phyloP scores from a whole-genome alignment of 192 early-diverging fungal genomes.

The Dissophora ornata region DNA sequence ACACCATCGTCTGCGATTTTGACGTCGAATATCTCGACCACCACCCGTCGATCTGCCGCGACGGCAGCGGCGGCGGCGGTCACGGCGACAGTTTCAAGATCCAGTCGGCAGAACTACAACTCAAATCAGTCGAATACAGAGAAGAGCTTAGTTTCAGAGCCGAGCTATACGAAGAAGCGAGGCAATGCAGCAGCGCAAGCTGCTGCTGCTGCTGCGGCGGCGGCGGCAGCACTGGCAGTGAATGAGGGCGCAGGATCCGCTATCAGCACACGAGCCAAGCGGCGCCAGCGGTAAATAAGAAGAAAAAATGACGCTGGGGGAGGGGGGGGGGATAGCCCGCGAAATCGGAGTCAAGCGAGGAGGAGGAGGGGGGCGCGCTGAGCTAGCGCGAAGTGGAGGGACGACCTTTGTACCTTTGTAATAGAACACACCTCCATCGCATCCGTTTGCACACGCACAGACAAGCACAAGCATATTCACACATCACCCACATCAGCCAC shows the following conservation, averaged over 20 bases:
- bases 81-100: conserved; percentile 23
- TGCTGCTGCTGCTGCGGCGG: conserved; percentile 6
- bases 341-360: no score
- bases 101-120: conserved; percentile 17
- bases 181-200: background rate
- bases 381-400: no score
- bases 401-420: no score
- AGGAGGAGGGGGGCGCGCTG: no score
- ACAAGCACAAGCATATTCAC: no score
- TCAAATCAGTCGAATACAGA: conserved; percentile 12
- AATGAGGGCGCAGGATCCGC: conserved; percentile 4
- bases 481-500: no score
- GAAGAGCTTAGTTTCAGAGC: conserved; percentile 9
- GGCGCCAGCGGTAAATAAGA: conserved; percentile 23
- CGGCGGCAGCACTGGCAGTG: background rate
- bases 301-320: no score
- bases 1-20: conserved; percentile 41
- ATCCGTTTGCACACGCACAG: no score
- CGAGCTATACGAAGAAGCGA: conserved; percentile 26
- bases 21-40: conserved; percentile 38
- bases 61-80: conserved; percentile 45
- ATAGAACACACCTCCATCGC: no score
- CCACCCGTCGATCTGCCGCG: conserved; percentile 44
- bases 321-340: no score
- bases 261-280: conserved; percentile 32